phyloP scores from a whole-genome alignment of 1,284 basidiomycete genomes.

The Filobasidium uniguttulatum region DNA sequence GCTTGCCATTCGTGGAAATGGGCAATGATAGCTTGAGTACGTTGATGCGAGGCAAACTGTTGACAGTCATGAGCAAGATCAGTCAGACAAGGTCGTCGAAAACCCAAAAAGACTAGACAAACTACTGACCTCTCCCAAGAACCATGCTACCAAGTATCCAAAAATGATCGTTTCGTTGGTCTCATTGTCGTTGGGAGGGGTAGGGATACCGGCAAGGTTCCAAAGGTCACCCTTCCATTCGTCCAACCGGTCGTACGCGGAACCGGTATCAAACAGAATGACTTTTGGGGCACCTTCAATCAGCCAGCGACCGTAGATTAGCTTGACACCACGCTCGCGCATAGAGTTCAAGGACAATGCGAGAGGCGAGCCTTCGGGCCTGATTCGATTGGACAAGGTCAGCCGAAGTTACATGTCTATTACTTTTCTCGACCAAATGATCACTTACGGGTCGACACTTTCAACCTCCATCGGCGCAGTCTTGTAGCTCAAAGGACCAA shows the following conservation, averaged over 20 bases:
- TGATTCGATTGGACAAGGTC: slow-evolving; percentile 10
- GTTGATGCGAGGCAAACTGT: slow-evolving; percentile 65
- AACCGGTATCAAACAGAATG: slow-evolving; percentile 87
- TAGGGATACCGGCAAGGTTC: slow-evolving; percentile 94
- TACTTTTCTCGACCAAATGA: neutral
- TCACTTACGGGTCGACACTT: slow-evolving; percentile 62
- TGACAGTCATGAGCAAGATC: too few relatives aligned
- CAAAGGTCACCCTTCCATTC: slow-evolving; percentile 98
- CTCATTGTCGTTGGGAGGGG: slow-evolving; percentile 87
- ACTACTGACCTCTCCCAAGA: slow-evolving; percentile 84
- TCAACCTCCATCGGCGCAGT: slow-evolving; percentile 98
- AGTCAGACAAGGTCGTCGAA: too few relatives aligned
- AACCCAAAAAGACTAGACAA: too few relatives aligned
- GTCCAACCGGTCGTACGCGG: slow-evolving; percentile 68
- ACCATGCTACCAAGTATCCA: slow-evolving; percentile 99
- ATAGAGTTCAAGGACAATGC: slow-evolving; percentile 58
- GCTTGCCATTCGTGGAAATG: slow-evolving; percentile 99
- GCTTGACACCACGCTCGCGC: slow-evolving; percentile 79
- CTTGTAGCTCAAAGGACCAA: slow-evolving; percentile 92
- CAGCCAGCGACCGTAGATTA: slow-evolving; percentile 91
- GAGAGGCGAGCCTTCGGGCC: slow-evolving; percentile 44
- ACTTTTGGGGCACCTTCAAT: slow-evolving; percentile 91
- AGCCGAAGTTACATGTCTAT: neutral
- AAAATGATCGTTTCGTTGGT: slow-evolving; percentile 98
- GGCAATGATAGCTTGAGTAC: slow-evolving; percentile 73